phyloP scores from a whole-genome alignment of 148 eudicot species.

The Agrostemma githago region DNA sequence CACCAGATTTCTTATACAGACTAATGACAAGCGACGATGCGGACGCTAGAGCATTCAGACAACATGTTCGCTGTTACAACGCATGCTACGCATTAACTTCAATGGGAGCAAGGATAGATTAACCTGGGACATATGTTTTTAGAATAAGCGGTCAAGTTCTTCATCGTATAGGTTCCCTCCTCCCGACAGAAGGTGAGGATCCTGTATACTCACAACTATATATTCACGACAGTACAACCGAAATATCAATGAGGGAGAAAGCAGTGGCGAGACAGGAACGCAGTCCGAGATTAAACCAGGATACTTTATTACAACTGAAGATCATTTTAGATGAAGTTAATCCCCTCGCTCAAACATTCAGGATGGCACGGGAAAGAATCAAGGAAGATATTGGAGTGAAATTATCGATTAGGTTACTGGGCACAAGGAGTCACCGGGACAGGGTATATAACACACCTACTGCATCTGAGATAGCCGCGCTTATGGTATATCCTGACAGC shows the following conservation, averaged over 20 bases:
- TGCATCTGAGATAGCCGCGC: constrained; percentile 21
- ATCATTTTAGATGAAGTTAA: constrained; percentile 20
- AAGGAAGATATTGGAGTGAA: neutral
- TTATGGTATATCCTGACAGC: constrained; percentile 3
- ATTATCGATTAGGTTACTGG: constrained; percentile 2
- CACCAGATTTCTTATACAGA: too few species aligned
- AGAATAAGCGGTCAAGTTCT: too few species aligned
- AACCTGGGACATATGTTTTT: too few species aligned
- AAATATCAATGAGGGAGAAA: neutral
- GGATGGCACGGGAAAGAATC: constrained; percentile 21
- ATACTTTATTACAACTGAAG: neutral
- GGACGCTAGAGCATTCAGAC: too few species aligned
- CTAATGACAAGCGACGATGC: too few species aligned
- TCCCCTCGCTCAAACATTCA: constrained; percentile 1
- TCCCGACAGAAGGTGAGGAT: constrained; percentile 8
- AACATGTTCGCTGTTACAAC: too few species aligned
- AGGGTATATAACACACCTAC: neutral
- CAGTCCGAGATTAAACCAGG: neutral
- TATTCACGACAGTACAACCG: constrained; percentile 8
- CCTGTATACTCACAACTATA: constrained; percentile 22
- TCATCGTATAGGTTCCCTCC: constrained; percentile 20
- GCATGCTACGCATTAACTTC: too few species aligned
- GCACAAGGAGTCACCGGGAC: neutral
- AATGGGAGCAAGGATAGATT: too few species aligned
- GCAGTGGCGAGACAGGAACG: neutral